Conservation (phyloP, 2,329 filamentous ascomycete species). For the Aspergillus tubingensis region DNA sequence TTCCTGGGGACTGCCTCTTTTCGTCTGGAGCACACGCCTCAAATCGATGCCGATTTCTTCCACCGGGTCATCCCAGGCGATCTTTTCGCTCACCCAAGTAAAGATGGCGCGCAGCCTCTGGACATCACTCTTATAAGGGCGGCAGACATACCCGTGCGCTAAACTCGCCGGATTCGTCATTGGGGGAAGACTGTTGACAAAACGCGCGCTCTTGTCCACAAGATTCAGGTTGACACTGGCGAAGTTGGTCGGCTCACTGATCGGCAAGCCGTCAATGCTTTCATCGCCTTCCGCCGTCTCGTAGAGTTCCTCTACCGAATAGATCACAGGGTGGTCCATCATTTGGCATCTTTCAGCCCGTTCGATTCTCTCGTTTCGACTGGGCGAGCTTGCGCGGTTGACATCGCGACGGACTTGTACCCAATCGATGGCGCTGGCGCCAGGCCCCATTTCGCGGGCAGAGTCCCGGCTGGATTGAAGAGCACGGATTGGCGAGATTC, state of each 20-base stretch:
- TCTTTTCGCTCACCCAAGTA: slow-evolving; percentile 93
- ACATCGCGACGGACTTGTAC: slow-evolving; percentile 96
- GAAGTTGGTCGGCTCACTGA: slow-evolving; percentile 82
- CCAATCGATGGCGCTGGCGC: slow-evolving; percentile 70
- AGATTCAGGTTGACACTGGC: slow-evolving; percentile 75
- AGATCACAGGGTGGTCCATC: slow-evolving; percentile 85
- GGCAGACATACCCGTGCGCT: slow-evolving; percentile 88
- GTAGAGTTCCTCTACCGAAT: slow-evolving; percentile 85
- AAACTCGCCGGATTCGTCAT: slow-evolving; percentile 79
- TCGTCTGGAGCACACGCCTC: slow-evolving; percentile 77
- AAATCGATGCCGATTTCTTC: slow-evolving; percentile 78
- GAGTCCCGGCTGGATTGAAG: slow-evolving; percentile 48
- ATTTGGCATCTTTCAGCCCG: slow-evolving; percentile 88
- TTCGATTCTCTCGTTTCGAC: slow-evolving; percentile 82
- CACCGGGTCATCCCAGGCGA: slow-evolving; percentile 93
- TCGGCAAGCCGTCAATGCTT: slow-evolving; percentile 77
- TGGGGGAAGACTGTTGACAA: slow-evolving; percentile 79
- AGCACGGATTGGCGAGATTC: slow-evolving; percentile 44
- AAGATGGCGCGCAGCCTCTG: slow-evolving; percentile 93
- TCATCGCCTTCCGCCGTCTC: slow-evolving; percentile 88
- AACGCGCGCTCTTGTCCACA: slow-evolving; percentile 94
- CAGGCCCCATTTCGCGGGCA: slow-evolving; percentile 71
- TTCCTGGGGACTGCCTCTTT: slow-evolving; percentile 83
- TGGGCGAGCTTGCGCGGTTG: slow-evolving; percentile 91
- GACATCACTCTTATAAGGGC: slow-evolving; percentile 91